Percentiles rank a stretch among this genome's conserved stretches.
These are phyloP conservation scores for Elsinoe fawcettii DNA, from an alignment of 2,329 filamentous ascomycete genomes.

Conservation along the genomic window DNA sequence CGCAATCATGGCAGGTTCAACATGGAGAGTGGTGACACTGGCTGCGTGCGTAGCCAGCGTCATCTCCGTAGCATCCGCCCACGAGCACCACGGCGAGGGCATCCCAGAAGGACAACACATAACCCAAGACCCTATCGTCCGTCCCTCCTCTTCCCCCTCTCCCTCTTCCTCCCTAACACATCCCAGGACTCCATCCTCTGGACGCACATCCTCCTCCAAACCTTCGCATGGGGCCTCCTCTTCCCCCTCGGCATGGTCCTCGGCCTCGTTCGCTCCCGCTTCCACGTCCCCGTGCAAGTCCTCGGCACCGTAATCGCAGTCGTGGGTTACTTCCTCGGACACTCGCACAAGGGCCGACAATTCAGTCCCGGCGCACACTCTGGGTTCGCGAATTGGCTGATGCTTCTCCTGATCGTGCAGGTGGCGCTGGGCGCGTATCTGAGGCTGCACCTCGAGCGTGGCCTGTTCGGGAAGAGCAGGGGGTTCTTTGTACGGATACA, in stretches of 20 bases:
- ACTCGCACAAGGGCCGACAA: conserved; percentile 80
- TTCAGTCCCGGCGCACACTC: conserved; percentile 75
- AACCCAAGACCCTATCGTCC: conserved; percentile 64
- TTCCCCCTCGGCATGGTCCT: conserved; percentile 95
- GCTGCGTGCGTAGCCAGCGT: not conserved
- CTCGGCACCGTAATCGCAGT: conserved; percentile 67
- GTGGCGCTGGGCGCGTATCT: conserved; percentile 77
- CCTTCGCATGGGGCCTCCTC: conserved; percentile 78
- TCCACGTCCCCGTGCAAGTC: conserved; percentile 86
- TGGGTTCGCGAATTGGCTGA: conserved; percentile 69
- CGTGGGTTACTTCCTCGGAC: conserved; percentile 82
- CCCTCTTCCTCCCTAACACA: conserved; percentile 11
- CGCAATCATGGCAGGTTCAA: not conserved
- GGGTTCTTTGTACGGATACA: conserved; percentile 64
- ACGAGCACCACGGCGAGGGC: conserved; percentile 48
- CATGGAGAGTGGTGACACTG: not conserved
- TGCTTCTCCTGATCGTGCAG: conserved; percentile 70
- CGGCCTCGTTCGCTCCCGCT: conserved; percentile 80
- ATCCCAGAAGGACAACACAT: conserved; percentile 63
- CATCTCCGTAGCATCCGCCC: conserved; percentile 27
- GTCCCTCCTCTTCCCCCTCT: conserved; percentile 23
- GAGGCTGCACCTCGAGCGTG: conserved; percentile 78
- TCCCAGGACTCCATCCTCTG: conserved; percentile 71
- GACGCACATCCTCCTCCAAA: conserved; percentile 87
- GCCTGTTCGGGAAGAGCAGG: conserved; percentile 71